phyloP scores from a whole-genome alignment of 2,329 filamentous ascomycete species.

The Nectriaceae sp. region DNA sequence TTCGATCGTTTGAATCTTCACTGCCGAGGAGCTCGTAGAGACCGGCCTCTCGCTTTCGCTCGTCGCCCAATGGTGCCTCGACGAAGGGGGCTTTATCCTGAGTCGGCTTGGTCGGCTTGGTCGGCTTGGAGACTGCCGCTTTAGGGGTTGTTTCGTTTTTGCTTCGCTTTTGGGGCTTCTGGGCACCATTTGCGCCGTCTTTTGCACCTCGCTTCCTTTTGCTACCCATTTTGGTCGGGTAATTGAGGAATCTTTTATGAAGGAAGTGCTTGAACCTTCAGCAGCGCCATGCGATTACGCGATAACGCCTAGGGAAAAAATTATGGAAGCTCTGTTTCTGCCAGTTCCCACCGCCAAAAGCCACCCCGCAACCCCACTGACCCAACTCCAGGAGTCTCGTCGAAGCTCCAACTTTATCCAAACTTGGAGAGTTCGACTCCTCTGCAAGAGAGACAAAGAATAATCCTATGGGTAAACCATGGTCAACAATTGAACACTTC shows the following conservation, averaged over 20 bases:
- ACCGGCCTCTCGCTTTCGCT: slow-evolving; percentile 58
- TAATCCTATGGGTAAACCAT: no score
- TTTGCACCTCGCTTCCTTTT: slow-evolving; percentile 40
- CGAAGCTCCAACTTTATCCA: not conserved
- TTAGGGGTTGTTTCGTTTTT: slow-evolving; percentile 31
- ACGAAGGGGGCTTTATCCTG: slow-evolving; percentile 48
- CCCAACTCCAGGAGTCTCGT: not conserved
- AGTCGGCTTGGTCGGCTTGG: slow-evolving; percentile 24
- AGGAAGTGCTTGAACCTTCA: slow-evolving; percentile 8
- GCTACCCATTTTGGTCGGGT: slow-evolving; percentile 30
- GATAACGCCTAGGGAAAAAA: slow-evolving; percentile 16
- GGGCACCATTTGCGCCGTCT: slow-evolving; percentile 27
- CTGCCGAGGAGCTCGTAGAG: slow-evolving; percentile 65
- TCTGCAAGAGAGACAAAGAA: no score
- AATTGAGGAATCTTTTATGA: no score
- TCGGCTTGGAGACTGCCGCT: slow-evolving; percentile 15
- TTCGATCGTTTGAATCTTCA: slow-evolving; percentile 56
- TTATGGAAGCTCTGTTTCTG: slow-evolving; percentile 17
- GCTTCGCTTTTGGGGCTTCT: slow-evolving; percentile 33
- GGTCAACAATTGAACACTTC: no score
- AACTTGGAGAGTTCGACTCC: no score
- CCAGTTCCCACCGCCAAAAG: slow-evolving; percentile 22
- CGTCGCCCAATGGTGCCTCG: slow-evolving; percentile 52
- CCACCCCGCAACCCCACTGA: slow-evolving; percentile 21
- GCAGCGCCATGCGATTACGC: not conserved